Percentiles rank a stretch among this genome's conserved stretches.
These are phyloP conservation scores for Avena eriantha DNA, from an alignment of 176 grass and related monocot genomes.

Conservation along the genomic window DNA sequence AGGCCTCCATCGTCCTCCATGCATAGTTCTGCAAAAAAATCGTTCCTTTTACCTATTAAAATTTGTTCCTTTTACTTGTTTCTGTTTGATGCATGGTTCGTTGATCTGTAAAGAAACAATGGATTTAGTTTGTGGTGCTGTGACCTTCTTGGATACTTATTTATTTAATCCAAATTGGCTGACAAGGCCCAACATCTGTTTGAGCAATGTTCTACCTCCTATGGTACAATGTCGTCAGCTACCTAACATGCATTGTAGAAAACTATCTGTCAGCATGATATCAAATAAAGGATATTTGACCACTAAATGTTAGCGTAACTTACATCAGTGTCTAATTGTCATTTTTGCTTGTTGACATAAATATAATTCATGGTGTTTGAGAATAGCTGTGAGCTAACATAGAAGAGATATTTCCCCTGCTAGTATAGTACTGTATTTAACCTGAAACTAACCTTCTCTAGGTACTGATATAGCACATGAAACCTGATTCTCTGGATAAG, in stretches of 20 bases:
- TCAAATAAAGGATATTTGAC: neutral
- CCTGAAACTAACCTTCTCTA: too few relatives aligned
- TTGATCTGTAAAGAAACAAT: too few relatives aligned
- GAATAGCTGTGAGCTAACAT: neutral
- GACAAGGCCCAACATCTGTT: neutral
- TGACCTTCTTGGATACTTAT: neutral
- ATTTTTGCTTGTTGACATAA: neutral
- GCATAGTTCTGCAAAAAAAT: too few relatives aligned
- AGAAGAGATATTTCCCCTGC: neutral
- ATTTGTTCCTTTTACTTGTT: too few relatives aligned
- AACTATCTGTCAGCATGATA: neutral
- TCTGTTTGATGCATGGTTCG: too few relatives aligned
- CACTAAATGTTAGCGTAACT: neutral
- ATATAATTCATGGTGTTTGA: constrained; percentile 8
- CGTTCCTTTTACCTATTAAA: too few relatives aligned
- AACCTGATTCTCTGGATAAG: too few relatives aligned
- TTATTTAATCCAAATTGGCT: neutral
- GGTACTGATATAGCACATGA: too few relatives aligned
- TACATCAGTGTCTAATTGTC: neutral
- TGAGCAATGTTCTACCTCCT: neutral
- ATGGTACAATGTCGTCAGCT: neutral
- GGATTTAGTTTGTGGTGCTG: neutral
- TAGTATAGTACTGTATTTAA: neutral
- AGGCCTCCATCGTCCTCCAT: too few relatives aligned
- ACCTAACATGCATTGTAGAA: neutral